Base-by-base conservation (phyloP, 139 green algal genomes). In the Chlorella sp. region DNA sequence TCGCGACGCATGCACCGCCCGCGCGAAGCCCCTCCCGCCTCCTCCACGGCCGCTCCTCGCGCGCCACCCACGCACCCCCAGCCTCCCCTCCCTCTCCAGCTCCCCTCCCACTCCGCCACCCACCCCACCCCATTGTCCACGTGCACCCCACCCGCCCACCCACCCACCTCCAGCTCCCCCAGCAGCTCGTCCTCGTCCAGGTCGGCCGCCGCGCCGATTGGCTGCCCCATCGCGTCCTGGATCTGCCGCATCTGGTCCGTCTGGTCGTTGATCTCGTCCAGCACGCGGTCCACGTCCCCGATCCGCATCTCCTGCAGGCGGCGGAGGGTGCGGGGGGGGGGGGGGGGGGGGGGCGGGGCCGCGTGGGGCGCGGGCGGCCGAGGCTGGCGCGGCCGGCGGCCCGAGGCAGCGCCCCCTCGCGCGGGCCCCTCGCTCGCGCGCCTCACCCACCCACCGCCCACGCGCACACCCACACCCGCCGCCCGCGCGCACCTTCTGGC, bases 201-300 rank as follows among this genome's bases (percentile, higher is more conserved):
- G 40, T 94, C 89, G 6, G 83, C 89, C 1, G 79, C 87, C 38
- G 80, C 42, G 36, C 93, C 93, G 23, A 93, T 84, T 45, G 92
- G 91, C 67, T 92, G 80, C 17, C 74, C 90, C 53, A 99, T 84
- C 7, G 90, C 93, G 50, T 98, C 88, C 72, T 98, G 88, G 68
- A 99, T 95, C 69, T 96, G 85, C 27, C 84, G 79, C 91, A 98
- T 95, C 76, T 96, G 87, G 64, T 98, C 93, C 2, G 84, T 91
- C 36, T 91, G 84, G 70, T 99, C 96, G 66, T 92, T 91, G 84
- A 99, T 98, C 59, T 97, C 93, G 61, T 98, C 96, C 77, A 98
- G 87, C 43, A 95, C 86, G 66, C 89, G 81, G 83, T 98, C 96
- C 29, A 99, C 94, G 62, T 97, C 90, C 19, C 97, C 93, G 45